Evolutionary conservation across 371 early-diverging fungal species (phyloP).

Genomic region (Smittium mucronatum): DNA sequence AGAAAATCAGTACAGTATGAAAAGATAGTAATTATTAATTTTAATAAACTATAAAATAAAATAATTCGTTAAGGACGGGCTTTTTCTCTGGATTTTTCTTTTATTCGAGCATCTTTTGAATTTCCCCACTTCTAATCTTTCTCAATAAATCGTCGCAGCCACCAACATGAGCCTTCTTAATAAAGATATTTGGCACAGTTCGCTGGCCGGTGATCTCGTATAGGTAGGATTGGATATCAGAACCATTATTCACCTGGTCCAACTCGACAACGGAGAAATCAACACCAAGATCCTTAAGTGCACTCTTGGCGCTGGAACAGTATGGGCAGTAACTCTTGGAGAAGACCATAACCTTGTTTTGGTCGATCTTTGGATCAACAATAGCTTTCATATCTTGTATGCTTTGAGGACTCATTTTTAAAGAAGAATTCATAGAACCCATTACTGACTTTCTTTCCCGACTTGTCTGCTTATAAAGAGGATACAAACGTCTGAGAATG

Average conservation of each 20-base stretch:
- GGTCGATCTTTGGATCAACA: neutral
- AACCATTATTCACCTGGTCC: slow-evolving; percentile 43
- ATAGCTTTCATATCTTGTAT: neutral
- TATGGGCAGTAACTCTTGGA: slow-evolving; percentile 52
- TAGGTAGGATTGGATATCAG: slow-evolving; percentile 60
- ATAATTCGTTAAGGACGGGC: too few relatives aligned
- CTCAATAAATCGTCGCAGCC: slow-evolving; percentile 63
- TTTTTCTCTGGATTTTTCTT: too few relatives aligned
- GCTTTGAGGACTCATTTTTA: too few relatives aligned
- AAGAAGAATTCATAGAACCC: too few relatives aligned
- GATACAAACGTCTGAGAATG: too few relatives aligned
- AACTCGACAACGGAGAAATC: slow-evolving; percentile 20
- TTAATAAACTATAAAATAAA: too few relatives aligned
- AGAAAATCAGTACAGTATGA: too few relatives aligned
- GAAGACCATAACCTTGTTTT: slow-evolving; percentile 6
- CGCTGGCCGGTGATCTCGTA: slow-evolving; percentile 56
- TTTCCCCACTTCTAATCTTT: slow-evolving; percentile 40
- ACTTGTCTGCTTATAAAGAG: too few relatives aligned
- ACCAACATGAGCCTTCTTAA: slow-evolving; percentile 64
- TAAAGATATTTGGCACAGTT: slow-evolving; percentile 86
- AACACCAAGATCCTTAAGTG: slow-evolving; percentile 15
- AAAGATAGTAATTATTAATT: too few relatives aligned
- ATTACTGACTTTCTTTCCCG: too few relatives aligned
- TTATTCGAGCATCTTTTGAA: slow-evolving; percentile 22
- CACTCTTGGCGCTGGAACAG: slow-evolving; percentile 55